Conservation (phyloP, 768 basidiomycete species). For the Termitomyces sp. region DNA sequence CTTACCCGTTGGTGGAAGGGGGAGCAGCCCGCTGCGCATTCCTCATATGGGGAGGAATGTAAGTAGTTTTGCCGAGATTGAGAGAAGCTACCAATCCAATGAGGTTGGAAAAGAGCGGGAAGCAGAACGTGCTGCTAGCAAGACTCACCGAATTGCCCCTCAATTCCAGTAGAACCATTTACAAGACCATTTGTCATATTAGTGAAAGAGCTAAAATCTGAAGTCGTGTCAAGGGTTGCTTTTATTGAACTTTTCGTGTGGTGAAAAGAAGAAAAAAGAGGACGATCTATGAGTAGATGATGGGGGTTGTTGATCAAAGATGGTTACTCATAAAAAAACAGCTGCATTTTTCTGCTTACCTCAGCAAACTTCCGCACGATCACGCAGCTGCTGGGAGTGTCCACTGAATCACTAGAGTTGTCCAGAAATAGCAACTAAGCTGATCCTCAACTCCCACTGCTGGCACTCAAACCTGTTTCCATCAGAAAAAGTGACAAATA, state of each 20-base stretch:
- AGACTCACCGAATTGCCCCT: constrained; percentile 65
- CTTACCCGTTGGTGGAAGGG: constrained; percentile 57
- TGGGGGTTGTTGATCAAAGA: constrained; percentile 23
- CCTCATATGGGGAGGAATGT: constrained; percentile 89
- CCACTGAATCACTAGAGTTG: too few relatives aligned
- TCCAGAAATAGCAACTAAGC: too few relatives aligned
- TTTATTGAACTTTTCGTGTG: constrained; percentile 21
- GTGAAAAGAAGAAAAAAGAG: constrained; percentile 17
- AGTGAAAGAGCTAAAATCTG: constrained; percentile 24
- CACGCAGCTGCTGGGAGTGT: constrained; percentile 10
- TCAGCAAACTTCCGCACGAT: constrained; percentile 19
- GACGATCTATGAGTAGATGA: constrained; percentile 20
- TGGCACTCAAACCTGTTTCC: too few relatives aligned
- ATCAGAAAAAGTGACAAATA: too few relatives aligned
- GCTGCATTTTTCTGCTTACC: constrained; percentile 14
- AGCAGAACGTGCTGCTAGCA: constrained; percentile 7
- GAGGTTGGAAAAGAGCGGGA: constrained; percentile 4
- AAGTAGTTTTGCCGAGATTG: constrained; percentile 74
- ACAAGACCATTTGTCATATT: constrained; percentile 92
- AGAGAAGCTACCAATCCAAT: constrained; percentile 53
- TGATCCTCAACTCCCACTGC: too few relatives aligned
- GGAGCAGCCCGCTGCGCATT: constrained; percentile 81
- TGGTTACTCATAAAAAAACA: constrained; percentile 15
- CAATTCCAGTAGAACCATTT: constrained; percentile 70
- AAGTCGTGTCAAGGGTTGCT: constrained; percentile 18